Percentiles rank a stretch among this genome's conserved stretches.
Conservation (phyloP, 225 moss, liverwort and hornwort genomes). For the Pseudoscleropodium purum region DNA sequence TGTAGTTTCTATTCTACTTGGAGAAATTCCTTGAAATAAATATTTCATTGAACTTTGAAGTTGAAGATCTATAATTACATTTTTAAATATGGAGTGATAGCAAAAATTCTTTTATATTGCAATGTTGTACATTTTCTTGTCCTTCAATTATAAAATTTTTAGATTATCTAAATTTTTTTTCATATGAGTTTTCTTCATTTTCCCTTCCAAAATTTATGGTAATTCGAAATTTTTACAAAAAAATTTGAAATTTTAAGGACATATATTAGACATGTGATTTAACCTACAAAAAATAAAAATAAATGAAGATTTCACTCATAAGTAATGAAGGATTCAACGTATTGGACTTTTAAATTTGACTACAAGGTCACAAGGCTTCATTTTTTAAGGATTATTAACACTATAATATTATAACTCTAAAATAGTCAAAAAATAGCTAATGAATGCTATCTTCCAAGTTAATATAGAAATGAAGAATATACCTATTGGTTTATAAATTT, state of each 20-base stretch:
- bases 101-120: accelerated
- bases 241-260: not conserved
- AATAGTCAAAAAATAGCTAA: accelerated
- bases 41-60: not conserved
- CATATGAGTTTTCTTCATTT: not conserved
- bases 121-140: not conserved
- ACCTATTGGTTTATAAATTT: not conserved
- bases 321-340: not conserved
- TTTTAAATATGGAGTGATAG: not conserved
- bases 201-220: accelerated
- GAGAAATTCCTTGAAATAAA: not conserved
- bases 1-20: not conserved
- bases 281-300: not conserved
- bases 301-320: not conserved
- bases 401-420: accelerated
- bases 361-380: accelerated
- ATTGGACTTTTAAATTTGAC: not conserved
- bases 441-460: not conserved
- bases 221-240: not conserved
- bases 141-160: accelerated
- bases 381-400: not conserved
- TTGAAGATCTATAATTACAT: not conserved
- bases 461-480: not conserved
- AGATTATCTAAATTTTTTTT: not conserved
- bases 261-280: not conserved